These are phyloP conservation scores for Rhazya stricta DNA, from an alignment of 257 asterid genomes.

Conservation along the genomic window DNA sequence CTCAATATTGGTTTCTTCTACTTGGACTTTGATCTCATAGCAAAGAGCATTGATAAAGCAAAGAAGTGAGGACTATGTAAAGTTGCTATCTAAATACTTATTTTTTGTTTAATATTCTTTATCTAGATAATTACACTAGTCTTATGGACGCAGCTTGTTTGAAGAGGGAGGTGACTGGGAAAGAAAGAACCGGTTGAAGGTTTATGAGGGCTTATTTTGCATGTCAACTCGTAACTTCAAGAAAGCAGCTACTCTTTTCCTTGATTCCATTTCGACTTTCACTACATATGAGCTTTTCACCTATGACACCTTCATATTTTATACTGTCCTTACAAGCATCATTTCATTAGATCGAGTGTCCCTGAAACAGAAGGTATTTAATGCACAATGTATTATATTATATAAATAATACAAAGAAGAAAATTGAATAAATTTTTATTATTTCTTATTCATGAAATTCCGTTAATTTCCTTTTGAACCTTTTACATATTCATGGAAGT, in stretches of 20 bases:
- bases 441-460: not conserved
- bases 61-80: conserved; percentile 48
- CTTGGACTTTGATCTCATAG: conserved; percentile 87
- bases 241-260: conserved; percentile 87
- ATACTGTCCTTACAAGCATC: conserved; percentile 85
- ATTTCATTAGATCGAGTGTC: conserved; percentile 88
- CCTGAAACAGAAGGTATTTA: conserved; percentile 71
- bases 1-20: conserved; percentile 79
- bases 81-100: not conserved
- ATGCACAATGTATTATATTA: not conserved
- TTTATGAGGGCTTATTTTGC: conserved; percentile 89
- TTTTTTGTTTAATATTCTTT: not conserved
- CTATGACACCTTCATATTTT: conserved; percentile 81
- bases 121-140: conserved; percentile 13
- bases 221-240: conserved; percentile 94
- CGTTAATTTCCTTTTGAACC: not conserved
- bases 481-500: not conserved
- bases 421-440: not conserved
- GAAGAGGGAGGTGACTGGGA: conserved; percentile 99
- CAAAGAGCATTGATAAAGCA: conserved; percentile 94
- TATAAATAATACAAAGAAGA: not conserved
- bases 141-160: conserved; percentile 55
- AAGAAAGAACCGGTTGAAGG: conserved; percentile 91
- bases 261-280: conserved; percentile 95
- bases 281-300: conserved; percentile 93